These are phyloP conservation scores for Backusella mclennaniae DNA, from an alignment of 192 early-diverging fungal genomes.

Conservation along the genomic window DNA sequence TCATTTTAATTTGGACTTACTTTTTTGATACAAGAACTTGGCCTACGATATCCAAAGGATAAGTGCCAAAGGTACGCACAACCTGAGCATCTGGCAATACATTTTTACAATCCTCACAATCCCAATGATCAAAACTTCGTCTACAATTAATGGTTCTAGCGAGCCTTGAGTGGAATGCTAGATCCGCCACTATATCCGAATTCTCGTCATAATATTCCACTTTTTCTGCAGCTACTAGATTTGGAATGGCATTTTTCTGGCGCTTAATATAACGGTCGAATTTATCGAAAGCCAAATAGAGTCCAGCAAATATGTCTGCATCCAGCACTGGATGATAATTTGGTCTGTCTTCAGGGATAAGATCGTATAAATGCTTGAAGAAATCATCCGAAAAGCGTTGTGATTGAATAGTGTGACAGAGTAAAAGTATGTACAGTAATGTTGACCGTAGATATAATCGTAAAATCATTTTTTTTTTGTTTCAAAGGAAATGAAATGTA, in stretches of 20 bases:
- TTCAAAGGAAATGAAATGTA: not conserved
- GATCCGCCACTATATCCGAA: not conserved
- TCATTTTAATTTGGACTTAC: not conserved
- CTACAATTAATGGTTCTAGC: slow-evolving; percentile 7
- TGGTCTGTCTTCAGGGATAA: not conserved
- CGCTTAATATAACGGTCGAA: not conserved
- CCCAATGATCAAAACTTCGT: not conserved
- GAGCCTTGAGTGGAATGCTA: not conserved
- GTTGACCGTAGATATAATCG: not conserved
- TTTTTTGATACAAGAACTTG: not conserved
- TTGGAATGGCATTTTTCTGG: not conserved
- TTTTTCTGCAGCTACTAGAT: not conserved
- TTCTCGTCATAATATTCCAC: not conserved
- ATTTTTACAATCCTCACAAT: not conserved
- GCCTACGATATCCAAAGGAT: not conserved
- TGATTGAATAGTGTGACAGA: not conserved
- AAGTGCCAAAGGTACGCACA: not conserved
- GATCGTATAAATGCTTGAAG: not conserved
- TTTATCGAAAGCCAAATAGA: not conserved
- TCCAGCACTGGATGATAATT: not conserved
- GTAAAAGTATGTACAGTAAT: not conserved
- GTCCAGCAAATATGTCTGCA: not conserved
- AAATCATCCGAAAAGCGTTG: not conserved
- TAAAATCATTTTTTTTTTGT: not conserved
- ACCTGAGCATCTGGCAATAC: slow-evolving; percentile 1